These are phyloP conservation scores for Noccaea caerulescens DNA, from an alignment of 345 rosid species.

Conservation along the genomic window DNA sequence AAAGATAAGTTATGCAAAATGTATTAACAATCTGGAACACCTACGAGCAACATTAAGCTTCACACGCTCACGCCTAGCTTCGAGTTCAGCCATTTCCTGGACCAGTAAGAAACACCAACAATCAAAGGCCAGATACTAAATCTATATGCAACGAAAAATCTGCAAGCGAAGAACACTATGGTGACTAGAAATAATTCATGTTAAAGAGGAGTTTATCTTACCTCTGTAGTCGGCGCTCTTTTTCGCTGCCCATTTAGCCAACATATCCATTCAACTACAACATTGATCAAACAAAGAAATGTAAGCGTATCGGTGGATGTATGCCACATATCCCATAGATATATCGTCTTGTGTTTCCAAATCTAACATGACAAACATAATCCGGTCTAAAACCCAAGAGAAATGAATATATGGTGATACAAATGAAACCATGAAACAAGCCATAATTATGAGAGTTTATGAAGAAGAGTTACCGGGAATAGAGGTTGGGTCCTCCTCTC, in stretches of 20 bases:
- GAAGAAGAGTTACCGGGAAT: constrained; percentile 63
- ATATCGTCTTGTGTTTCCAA: not conserved
- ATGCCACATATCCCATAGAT: constrained; percentile 8
- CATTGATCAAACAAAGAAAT: constrained; percentile 10
- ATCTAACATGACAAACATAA: constrained; percentile 5
- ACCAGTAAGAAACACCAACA: constrained; percentile 35
- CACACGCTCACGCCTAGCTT: constrained; percentile 82
- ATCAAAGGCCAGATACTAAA: constrained; percentile 12
- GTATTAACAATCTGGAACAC: constrained; percentile 41
- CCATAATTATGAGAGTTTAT: not conserved
- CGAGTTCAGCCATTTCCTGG: constrained; percentile 80
- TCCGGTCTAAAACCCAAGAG: not conserved
- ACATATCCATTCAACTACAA: constrained; percentile 97
- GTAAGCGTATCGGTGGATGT: not conserved
- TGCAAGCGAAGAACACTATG: constrained; percentile 11
- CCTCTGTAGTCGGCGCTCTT: constrained; percentile 84
- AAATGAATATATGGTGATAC: not conserved
- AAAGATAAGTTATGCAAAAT: constrained; percentile 19
- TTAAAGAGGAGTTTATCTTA: constrained; percentile 37
- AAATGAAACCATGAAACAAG: constrained; percentile 7
- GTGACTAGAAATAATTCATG: not conserved
- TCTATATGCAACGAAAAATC: constrained; percentile 20
- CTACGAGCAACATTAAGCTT: constrained; percentile 84
- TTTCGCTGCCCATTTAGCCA: constrained; percentile 98
- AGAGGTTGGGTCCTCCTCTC: constrained; percentile 86